Evolutionary conservation across 805 yeast genomes (phyloP).

Genomic region (Ascoidea tarda): DNA sequence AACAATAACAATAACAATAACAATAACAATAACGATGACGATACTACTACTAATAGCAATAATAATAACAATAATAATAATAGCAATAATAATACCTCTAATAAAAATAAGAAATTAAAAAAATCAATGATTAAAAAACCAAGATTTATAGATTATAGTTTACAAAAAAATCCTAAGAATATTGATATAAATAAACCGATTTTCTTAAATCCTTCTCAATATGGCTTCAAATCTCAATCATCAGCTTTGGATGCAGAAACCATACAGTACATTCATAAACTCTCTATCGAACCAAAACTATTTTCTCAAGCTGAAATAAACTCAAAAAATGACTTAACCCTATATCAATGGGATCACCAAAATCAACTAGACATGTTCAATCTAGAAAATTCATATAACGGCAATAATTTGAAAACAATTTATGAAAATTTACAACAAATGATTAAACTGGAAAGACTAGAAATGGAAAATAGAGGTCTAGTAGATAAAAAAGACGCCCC

Average conservation of each 20-base stretch:
- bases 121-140: no score
- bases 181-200: neutral
- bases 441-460: constrained; percentile 59
- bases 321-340: neutral
- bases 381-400: constrained; percentile 28
- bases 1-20: no score
- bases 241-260: neutral
- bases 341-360: constrained; percentile 26
- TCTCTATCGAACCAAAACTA: neutral
- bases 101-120: no score
- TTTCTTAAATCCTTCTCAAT: neutral
- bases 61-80: no score
- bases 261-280: neutral
- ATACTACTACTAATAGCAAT: no score
- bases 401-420: constrained; percentile 51
- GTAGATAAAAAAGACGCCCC: constrained; percentile 81
- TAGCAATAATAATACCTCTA: no score
- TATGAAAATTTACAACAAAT: constrained; percentile 63
- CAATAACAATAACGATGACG: no score
- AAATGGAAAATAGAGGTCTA: constrained; percentile 68
- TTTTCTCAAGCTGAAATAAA: neutral
- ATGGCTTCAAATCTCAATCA: neutral
- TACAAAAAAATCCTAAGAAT: no score
- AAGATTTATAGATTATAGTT: no score
- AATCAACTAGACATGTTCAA: constrained; percentile 51